Base-by-base conservation (phyloP, 257 asterid species). In the Nicotiana undulata region DNA sequence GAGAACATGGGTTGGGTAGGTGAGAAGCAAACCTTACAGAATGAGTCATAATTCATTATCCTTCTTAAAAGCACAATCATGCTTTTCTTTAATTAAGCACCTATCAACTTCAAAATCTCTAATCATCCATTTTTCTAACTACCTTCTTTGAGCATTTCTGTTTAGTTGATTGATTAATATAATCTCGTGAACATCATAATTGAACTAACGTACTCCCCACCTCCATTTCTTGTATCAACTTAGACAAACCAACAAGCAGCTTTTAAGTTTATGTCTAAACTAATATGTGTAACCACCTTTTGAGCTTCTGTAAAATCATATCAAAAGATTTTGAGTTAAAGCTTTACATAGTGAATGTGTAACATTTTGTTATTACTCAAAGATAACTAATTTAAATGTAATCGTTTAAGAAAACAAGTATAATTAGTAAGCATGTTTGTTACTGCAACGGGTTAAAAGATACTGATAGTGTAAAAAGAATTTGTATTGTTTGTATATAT, bases 1-100 rank as follows among this genome's bases (percentile, higher is more conserved):
- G 9, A 51, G 16, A 86, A 72, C 56, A 76, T 82, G 87, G 97
- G 97, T 89, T 88, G 91, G 97, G 95, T 90, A 80, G 96, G 87
- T 91, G 81, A 91, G 97, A 86, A 89, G 89, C 93, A 91, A 74
- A 82, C 55, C 56, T n/a, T 61, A 67, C 80, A 63, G 82, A 82
- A 65, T 86, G 86, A 84, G 85, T 85, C 93, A 80, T 85, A 84
- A 82, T 84, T 46, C 12, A 34, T 37, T 58, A 18, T 37, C 26
- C 88, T 66, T 82, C 63, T 49, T 29, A 79, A 87, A 89, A 86
- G 77, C 88, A 87, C 63, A 76, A 75, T 87, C 82, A 83, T 80
- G 60, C 40, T 59, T 75, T 51, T 60, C 88, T 84, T 86, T 82
- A 84, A 67, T 88, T 58, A 58, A 34, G 9, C 46, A 65, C n/a